Percentiles rank a stretch among this genome's conserved stretches.
phyloP scores from a whole-genome alignment of 257 asterid genomes.

The Solanum dulcamara region DNA sequence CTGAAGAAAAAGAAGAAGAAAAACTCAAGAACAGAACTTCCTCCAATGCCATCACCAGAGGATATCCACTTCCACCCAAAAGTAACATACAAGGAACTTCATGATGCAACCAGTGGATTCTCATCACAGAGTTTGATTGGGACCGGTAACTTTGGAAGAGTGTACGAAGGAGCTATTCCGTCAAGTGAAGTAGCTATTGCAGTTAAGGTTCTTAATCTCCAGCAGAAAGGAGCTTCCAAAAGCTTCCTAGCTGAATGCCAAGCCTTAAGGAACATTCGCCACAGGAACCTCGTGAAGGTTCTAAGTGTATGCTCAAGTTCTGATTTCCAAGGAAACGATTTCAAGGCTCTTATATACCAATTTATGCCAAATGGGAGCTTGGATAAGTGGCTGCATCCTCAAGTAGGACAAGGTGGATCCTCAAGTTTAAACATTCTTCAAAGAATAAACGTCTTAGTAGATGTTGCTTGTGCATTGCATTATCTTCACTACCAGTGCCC shows the following conservation, averaged over 20 bases:
- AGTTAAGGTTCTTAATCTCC: constrained; percentile 30
- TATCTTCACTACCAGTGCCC: constrained; percentile 34
- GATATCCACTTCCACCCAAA: constrained; percentile 2
- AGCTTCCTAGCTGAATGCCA: constrained; percentile 37
- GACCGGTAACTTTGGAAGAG: constrained; percentile 32
- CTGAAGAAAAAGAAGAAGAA: constrained; percentile 4
- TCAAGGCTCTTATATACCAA: constrained; percentile 29
- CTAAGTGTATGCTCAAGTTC: constrained; percentile 37
- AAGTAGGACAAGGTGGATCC: neutral
- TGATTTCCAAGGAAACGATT: constrained; percentile 27
- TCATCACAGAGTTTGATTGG: constrained; percentile 21
- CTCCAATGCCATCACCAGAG: neutral
- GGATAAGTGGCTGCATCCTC: constrained; percentile 35
- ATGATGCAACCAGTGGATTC: constrained; percentile 25
- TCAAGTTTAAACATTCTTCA: constrained; percentile 16
- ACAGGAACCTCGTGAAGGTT: constrained; percentile 33
- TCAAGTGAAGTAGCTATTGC: constrained; percentile 22
- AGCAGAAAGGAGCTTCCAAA: constrained; percentile 27
- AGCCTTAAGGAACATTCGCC: constrained; percentile 32
- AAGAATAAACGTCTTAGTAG: constrained; percentile 22
- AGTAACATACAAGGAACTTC: constrained; percentile 25
- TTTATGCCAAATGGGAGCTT: constrained; percentile 37
- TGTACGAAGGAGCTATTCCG: constrained; percentile 21
- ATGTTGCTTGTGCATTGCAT: constrained; percentile 27
- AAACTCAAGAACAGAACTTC: neutral